Base-by-base conservation (phyloP, 1,139 yeast genomes). In the Candida sanyaensis region DNA sequence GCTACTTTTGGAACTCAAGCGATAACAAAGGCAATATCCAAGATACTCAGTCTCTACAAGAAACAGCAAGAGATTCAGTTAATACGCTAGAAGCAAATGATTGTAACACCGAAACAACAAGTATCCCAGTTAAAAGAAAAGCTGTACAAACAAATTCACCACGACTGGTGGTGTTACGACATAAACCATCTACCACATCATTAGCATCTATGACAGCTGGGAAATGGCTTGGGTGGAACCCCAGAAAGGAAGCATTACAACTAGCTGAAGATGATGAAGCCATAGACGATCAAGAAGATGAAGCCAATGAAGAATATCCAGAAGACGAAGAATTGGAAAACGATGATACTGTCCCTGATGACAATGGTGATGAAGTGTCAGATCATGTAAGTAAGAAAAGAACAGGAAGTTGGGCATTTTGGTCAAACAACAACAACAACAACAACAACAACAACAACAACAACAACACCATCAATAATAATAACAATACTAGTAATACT, bases 371-470 rank as follows among this genome's bases (percentile, higher is more conserved):
- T 46, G 76, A 67, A 44, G 59, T 69, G 3, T 73, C 66, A 39
- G 75, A 71, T 41, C 71, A 69, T 41, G 63, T 64, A 7, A 62
- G 62, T 45, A 58, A 64, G 23, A 67, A 65, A 55, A 71, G 63
- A 52, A 63, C 64, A 44, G 58, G 66, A 2, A 49, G 64, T 27
- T 73, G 78, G 78, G 61, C 60, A 27, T 73, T 74, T 51, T 74
- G 79, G 79, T 68, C 60, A 39, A 53, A 32, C 31, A 41, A 48
- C 40, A 45, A 44, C 23, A 56, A 44, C 29, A 38, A 31, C 24
- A 29, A 28, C 23, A 50, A 34, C n/a, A 48, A 24, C 12, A 38
- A 34, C 27, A 27, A 37, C 23, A 12, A 17, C 42, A 10, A 12
- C 21, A 47, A 36, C 28, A 31, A n/a, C 37, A 43, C 39, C 28